Evolutionary conservation across 225 moss, liverwort and hornwort genomes (phyloP).

Genomic region (Sphagnum contortum): DNA sequence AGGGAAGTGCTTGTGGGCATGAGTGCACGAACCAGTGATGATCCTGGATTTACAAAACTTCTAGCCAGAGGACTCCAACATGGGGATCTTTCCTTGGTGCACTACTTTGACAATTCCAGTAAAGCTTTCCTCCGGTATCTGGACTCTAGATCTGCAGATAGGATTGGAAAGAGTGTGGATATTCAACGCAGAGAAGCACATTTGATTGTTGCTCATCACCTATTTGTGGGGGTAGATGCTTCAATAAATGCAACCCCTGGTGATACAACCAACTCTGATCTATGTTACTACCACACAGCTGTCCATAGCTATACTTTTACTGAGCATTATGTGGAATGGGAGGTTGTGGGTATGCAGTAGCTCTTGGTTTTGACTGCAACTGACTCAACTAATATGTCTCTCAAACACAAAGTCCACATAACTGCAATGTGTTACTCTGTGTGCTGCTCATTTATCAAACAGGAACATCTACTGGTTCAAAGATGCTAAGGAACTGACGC

Average conservation of each 20-base stretch:
- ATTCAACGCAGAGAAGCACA: not conserved
- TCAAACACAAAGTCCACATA: too few species aligned
- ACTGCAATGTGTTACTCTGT: too few species aligned
- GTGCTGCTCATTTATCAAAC: too few species aligned
- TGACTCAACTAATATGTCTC: too few species aligned
- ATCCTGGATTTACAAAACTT: not conserved
- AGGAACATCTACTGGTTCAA: too few species aligned
- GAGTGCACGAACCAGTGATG: too few species aligned
- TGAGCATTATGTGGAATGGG: constrained; percentile 1
- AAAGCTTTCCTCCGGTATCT: not conserved
- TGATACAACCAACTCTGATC: not conserved
- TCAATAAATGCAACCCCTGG: not conserved
- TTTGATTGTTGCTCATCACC: not conserved
- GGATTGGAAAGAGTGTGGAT: not conserved
- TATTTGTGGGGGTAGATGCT: constrained; percentile 1
- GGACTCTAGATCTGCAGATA: not conserved
- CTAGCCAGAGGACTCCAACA: constrained; percentile 1
- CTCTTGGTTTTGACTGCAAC: too few species aligned
- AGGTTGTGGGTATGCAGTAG: not conserved
- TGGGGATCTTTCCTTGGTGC: constrained; percentile 1
- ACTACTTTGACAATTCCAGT: constrained; percentile 1
- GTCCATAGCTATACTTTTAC: constrained; percentile 1
- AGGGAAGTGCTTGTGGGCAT: not conserved
- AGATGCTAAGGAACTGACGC: too few species aligned
- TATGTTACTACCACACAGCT: not conserved